Evolutionary conservation across 352 stramenopile species (phyloP), one percentile per base, ranked within the genome.

Genomic region (Phytophthora lateralis): DNA sequence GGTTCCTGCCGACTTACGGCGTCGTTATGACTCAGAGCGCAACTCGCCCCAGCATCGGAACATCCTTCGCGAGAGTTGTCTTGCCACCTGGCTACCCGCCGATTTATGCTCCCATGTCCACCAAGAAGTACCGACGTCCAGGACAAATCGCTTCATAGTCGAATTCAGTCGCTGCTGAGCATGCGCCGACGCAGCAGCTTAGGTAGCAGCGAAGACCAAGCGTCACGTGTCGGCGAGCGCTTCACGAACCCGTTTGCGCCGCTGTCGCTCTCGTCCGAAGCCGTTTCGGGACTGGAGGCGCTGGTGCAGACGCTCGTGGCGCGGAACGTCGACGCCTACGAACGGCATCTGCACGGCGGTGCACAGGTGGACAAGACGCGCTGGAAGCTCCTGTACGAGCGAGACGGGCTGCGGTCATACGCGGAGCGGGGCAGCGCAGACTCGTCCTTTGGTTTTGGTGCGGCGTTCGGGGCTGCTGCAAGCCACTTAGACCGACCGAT

Each of bases 181-280:
- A 66, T 67, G 59, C 51, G 30, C 17, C 20, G 34, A 18, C 44
- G 55, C 17, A 44, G 41, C 18, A 20, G 27, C 35, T 10, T 50
- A 6, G 20, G 41, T 38, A 55, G 29, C 7, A 44, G 56, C 18
- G 38, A 41, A 37, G 21, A 21, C 15, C 20, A 52, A 29, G 46
- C 46, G 29, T 51, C 58, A 0, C 46, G 39, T n/a, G 50, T 65
- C 15, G 66, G 63, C 14, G 41, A 55, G 34, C 52, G 63, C 48
- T 80, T 72, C 65, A 55, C 55, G 38, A 80, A 62, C 48, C 76
- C 76, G 38, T 85, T 85, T 39, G 48, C 46, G 20, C 55, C 57
- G 10, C 32, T 80, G 3, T 46, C 37, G 17, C 56, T 85, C 17
- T 60, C 56, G 17, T 24, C 61, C 0, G 64, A 68, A 27, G 63